Evolutionary conservation across 768 basidiomycete species (phyloP), one percentile per base, ranked within the genome.

Genomic region (Chalciporus piperatus): DNA sequence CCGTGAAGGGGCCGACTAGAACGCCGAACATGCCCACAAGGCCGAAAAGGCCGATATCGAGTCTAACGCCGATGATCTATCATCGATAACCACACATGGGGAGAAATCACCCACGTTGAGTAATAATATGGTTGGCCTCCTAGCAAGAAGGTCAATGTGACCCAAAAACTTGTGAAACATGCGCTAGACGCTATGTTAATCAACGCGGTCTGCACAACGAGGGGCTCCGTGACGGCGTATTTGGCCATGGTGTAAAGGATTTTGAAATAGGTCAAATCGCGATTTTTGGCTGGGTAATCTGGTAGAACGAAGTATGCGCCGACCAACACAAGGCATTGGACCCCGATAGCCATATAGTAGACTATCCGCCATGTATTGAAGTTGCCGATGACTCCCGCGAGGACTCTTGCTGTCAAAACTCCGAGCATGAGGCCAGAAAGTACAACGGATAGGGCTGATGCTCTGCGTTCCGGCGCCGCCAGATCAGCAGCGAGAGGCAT

Each of bases 401-500:
- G 70, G 1, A 92, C 87, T 23, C 90, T 80, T 1, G 89, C 89
- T 13, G 84, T 71, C 28, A 91, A 79, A 32, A 92, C 71, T 10
- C 90, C 91, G 23, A 92, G 75, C 19, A 90, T 73, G 16, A 92
- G 74, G 9, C 77, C 81, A 0, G 85, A 78, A 42, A 86, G 72
- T 5, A 89, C 85, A 49, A 92, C 83, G 1, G 88, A 83, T 39
- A 96, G 75, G 0, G 91, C 86, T 6, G 83, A 76, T 0, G 86
- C 92, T 23, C 91, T 81, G 19, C 79, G 78, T 43, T 84, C 76
- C 1, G 85, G 81, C 1, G 87, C 83, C 0, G 91, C 91, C 23
- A 95, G 79, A 68, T 96, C 93, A 2, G 83, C 92, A 0, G 89
- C 88, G 41, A 82, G 60, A 0, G 92, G 81, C 50, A 96, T 81